Evolutionary conservation across 352 stramenopile genomes (phyloP), one percentile per base, ranked within the genome.

Genomic region (Chloridella minuta): DNA sequence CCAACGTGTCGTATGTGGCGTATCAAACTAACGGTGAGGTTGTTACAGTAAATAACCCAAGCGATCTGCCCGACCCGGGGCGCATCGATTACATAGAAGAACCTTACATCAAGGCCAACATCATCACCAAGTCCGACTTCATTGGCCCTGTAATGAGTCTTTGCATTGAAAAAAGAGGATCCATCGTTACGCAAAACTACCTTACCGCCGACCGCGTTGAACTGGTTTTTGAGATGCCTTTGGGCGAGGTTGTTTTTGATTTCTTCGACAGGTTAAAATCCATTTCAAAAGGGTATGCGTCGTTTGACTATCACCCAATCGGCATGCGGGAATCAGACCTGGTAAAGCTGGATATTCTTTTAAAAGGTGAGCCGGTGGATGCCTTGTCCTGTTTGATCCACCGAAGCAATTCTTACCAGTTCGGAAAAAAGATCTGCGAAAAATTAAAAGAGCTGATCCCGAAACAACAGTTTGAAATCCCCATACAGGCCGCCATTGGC

Each of bases 181-280:
- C 85, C 0, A 88, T 92, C 24, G 89, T 93, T n/a, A 91, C 96
- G 86, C 95, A 94, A 16, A 96, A 97, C 87, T 92, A 96, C 86
- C 91, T 99, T 2, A 96, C 98, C 87, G 94, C 97, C 87, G 91
- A 91, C 16, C 93, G 91, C 2, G 93, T 97, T 88, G 89, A 98
- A 80, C 92, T 99, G 30, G 94, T 92, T 21, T 95, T 97, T 85
- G 88, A 92, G 80, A 92, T 99, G 40, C 96, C 97, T 28, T 99
- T 95, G 96, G 93, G 97, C 85, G 96, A 99, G 90, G 95, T 99
- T 10, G 97, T 99, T 85, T 98, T 92, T 2, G 97, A 99, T 89
- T 98, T 99, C 86, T 98, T 98, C 90, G 97, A 98, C 89, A 92
- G 96, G 86, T 90, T 98, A 66, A 98, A 98, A 90, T 97, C 92